Percentiles rank a stretch among this genome's conserved stretches.
Conservation (phyloP, 2,329 filamentous ascomycete species). For the Herpotrichia juniperi region DNA sequence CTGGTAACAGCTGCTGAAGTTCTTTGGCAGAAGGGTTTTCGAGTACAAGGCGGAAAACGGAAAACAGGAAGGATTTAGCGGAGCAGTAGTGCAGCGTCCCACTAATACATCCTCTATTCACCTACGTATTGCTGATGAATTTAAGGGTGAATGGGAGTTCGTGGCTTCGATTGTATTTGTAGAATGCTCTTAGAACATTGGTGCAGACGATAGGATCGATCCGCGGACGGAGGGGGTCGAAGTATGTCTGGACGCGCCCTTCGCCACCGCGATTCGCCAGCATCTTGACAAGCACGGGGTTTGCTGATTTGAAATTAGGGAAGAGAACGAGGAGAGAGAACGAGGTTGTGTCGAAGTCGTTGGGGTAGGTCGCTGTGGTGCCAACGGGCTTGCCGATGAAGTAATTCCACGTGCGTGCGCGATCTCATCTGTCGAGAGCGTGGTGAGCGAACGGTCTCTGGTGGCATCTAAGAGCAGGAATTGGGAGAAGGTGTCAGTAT, state of each 20-base stretch:
- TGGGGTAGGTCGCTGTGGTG: conserved; percentile 27
- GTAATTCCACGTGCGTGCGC: conserved; percentile 37
- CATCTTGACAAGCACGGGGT: conserved; percentile 21
- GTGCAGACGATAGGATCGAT: conserved; percentile 35
- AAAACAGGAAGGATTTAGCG: conserved; percentile 42
- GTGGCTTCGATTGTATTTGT: conserved; percentile 32
- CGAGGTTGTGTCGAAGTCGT: conserved; percentile 46
- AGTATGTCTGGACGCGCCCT: conserved; percentile 39
- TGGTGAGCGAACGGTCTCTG: too few species aligned
- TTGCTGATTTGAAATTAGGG: conserved; percentile 3
- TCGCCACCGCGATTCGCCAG: conserved; percentile 25
- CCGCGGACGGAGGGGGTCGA: conserved; percentile 30
- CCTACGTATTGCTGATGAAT: conserved; percentile 24
- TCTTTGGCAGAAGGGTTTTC: conserved; percentile 20
- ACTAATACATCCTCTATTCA: conserved; percentile 32
- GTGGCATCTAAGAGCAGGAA: conserved; percentile 33
- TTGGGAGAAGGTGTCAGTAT: conserved; percentile 38
- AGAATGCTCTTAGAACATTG: conserved; percentile 43
- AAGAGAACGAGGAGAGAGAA: conserved; percentile 29
- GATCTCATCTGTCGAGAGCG: too few species aligned
- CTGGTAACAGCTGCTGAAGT: conserved; percentile 22
- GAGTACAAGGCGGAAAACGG: conserved; percentile 29
- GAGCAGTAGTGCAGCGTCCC: conserved; percentile 42
- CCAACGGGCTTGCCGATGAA: conserved; percentile 24
- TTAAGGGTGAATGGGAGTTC: conserved; percentile 29